Base-by-base conservation (phyloP, 768 basidiomycete species). In the Rubroboletus satanas region DNA sequence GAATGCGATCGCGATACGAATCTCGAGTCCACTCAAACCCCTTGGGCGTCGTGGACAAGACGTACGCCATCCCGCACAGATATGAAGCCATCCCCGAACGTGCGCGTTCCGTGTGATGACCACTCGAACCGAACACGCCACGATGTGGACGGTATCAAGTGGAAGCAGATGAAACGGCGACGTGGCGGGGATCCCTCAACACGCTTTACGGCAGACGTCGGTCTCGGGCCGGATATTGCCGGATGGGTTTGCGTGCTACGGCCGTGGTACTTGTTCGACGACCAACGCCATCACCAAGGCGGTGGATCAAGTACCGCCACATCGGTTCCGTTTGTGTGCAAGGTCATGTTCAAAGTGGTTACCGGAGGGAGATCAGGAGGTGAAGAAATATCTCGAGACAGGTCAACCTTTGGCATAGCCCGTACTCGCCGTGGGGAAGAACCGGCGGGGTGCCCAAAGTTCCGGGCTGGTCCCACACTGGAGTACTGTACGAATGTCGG, bases 341-440 rank as follows among this genome's bases (percentile, higher is more conserved):
- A 21, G 11, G 8, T 1, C 29, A 7, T 2, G 18, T 46, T 46
- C 32, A 41, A 18, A 54, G 26, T 54, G 56, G n/a, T 35, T 3
- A 28, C 56, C 56, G 39, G 36, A 28, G 48, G 14, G 18, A 12
- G 46, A 39, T 60, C 52, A 55, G 51, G 46, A 60, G 58, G 28
- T 47, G 7, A 4, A 31, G 17, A 26, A 11, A 10, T 7, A 28
- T 3, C 7, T 38, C 33, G 33, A 55, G 41, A 36, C 4, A 7
- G 43, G 26, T 7, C 50, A 32, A 15, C 31, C 37, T 51, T 47
- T 38, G 50, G 29, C 51, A 48, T 29, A 15, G 11, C 29, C 59
- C 59, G 59, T 60, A 17, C 49, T 51, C 45, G 59, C 49, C 59
- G 59, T 60, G 59, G 59, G 52, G 9, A 39, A 50, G 45, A 46